A percentile compares a stretch with the other conserved stretches of the same genome.
Conservation (phyloP, 2,329 filamentous ascomycete genomes). For the Fusarium lyarnte region DNA sequence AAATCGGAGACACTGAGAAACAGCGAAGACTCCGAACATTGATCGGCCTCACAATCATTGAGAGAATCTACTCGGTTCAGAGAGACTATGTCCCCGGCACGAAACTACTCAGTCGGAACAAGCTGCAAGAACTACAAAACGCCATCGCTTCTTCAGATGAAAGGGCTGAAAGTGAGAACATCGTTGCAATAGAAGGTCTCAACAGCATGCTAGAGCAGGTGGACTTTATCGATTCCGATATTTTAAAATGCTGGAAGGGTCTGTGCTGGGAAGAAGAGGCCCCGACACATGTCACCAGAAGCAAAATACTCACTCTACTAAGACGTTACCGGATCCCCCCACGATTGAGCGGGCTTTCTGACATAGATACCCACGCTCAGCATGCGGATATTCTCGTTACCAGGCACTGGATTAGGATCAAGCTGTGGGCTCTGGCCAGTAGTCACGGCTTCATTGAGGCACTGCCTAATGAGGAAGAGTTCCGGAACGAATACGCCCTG, state of each 20-base stretch:
- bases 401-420: not conserved
- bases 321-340: not conserved
- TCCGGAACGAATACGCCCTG: not conserved
- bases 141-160: not conserved
- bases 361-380: not conserved
- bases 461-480: not conserved
- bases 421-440: not conserved
- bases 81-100: not conserved
- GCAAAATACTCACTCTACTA: not conserved
- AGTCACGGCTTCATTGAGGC: not conserved
- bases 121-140: not conserved
- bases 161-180: not conserved
- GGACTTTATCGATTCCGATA: not conserved
- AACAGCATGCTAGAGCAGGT: not conserved
- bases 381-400: not conserved
- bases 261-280: not conserved
- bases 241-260: not conserved
- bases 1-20: not conserved
- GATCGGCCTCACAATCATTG: not conserved
- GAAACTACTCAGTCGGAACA: not conserved
- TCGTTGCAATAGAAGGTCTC: not conserved
- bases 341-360: not conserved
- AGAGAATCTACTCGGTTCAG: not conserved
- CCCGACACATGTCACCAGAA: not conserved
- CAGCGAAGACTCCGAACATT: not conserved